Evolutionary conservation across 2,329 filamentous ascomycete species (phyloP), one percentile per base, ranked within the genome.

Genomic region (Epichloe baconii): DNA sequence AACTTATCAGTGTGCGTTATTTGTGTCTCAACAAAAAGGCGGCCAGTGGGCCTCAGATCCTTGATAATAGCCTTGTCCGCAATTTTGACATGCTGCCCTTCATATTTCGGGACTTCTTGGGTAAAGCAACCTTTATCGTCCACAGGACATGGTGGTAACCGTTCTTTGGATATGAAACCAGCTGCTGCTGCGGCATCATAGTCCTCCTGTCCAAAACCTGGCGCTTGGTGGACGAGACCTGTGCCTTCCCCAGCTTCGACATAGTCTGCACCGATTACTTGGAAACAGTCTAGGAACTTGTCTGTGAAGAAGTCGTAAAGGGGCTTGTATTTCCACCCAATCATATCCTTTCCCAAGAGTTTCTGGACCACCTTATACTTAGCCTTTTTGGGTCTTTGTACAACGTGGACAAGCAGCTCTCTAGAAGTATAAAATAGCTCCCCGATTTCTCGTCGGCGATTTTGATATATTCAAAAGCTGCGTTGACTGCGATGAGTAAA

Each of bases 371-470:
- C 72, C 69, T 83, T 83, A 68, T 79, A 88, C 62, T 86, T 86
- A 19, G 82, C 84, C 68, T 87, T 87, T 87, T 87, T 0, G 80
- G 80, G 57, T 87, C 82, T 62, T 88, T 88, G 68, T 86, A 88
- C 1, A 88, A 69, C 3, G 26, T 31, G 8, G 26, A 31, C 26
- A 88, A 70, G 42, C 84, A 71, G 36, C 77, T 73, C 59, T 88
- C 85, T 44, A 88, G 70, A 36, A 87, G 73, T 52, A 87, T 78
- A 62, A 83, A 88, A 57, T 85, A 74, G 58, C 81, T 84, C 31
- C 78, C 78, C 0, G 80, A 79, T 21, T 71, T 71, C 59, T 84
- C 78, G 58, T 88, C 85, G 45, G 76, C 71, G 44, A 88, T 82
- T 64, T 87, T 83, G 60, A 89, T 67, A 65, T 91, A 91, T 62